Evolutionary conservation across 164 flowering plant genomes (phyloP), one percentile per base, ranked within the genome.

Genomic region (Saururus chinensis): DNA sequence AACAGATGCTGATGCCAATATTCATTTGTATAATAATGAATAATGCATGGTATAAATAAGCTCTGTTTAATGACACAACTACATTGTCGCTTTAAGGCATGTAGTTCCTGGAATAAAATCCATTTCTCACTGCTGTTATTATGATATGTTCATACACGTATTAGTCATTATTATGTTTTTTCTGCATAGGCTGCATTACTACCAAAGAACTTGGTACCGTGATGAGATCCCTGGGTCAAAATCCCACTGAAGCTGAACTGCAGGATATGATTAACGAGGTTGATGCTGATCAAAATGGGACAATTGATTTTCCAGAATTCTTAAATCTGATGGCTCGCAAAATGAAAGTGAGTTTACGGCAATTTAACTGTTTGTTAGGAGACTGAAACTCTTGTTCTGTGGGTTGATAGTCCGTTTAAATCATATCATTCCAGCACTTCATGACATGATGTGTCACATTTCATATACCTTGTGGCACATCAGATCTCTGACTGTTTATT

Each of bases 201-300:
- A 67, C 70, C 51, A 67, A 67, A 61, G 70, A 67, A 19, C 37
- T 67, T 64, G 70, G 70, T 40, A 67, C 70, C 30, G 70, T 67
- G 48, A 67, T 67, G 65, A 67, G 70, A 56, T 67, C 70, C n/a
- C 60, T 67, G 17, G 70, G 70, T n/a, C 70, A 67, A 61, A 67
- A 67, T 30, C 70, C 70, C 14, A 67, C 70, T 20, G 70, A 67
- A 37, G 70, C 70, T 9, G 70, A 67, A 48, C 70, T 67, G 1
- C 64, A 60, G 26, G 70, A 67, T 61, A 67, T 67, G 70, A 67
- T 67, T 59, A 67, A 67, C 26, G 70, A 67, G 54, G 70, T 67
- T 21, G 70, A 67, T 67, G 70, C 70, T n/a, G 70, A 67, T 61
- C 64, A 61, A 22, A 67, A 67, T 55, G 70, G 70, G 19, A 67